Evolutionary conservation across 148 eudicot genomes (phyloP).

Genomic region (Camellia lanceoleosa): DNA sequence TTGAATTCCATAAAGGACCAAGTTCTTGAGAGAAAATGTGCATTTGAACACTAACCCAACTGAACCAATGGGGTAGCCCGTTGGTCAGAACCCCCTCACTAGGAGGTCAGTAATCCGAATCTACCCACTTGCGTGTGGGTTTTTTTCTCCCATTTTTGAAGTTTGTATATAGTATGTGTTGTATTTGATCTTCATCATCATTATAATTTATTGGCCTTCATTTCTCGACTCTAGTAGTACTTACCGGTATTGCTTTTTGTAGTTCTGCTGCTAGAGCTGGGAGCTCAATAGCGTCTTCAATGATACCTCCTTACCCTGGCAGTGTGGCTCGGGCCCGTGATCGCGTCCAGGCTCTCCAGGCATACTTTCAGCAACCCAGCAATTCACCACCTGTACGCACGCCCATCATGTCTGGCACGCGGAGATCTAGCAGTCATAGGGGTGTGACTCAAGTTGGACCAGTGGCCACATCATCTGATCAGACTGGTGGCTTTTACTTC

Average conservation of each 20-base stretch:
- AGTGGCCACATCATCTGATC: conserved; percentile 58
- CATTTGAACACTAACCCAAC: neutral
- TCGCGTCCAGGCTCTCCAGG: conserved; percentile 78
- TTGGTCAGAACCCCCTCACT: too few relatives aligned
- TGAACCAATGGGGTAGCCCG: too few relatives aligned
- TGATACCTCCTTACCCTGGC: conserved; percentile 79
- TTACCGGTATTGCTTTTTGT: neutral
- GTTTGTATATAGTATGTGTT: too few relatives aligned
- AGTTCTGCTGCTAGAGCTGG: conserved; percentile 69
- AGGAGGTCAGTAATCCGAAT: too few relatives aligned
- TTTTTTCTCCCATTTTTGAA: too few relatives aligned
- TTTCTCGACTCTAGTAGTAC: too few relatives aligned
- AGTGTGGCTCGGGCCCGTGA: conserved; percentile 83
- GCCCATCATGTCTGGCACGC: conserved; percentile 36
- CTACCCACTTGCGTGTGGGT: too few relatives aligned
- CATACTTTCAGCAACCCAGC: conserved; percentile 72
- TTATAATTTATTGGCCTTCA: too few relatives aligned
- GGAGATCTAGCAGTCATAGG: conserved; percentile 60
- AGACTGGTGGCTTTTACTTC: conserved; percentile 52
- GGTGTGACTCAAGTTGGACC: conserved; percentile 38
- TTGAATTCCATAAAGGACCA: too few relatives aligned
- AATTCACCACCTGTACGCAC: conserved; percentile 43
- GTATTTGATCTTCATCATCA: too few relatives aligned
- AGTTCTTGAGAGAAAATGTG: too few relatives aligned
- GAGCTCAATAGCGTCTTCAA: conserved; percentile 55